Evolutionary conservation across 2,329 filamentous ascomycete genomes (phyloP).

Genomic region (Apiospora pterosperma): DNA sequence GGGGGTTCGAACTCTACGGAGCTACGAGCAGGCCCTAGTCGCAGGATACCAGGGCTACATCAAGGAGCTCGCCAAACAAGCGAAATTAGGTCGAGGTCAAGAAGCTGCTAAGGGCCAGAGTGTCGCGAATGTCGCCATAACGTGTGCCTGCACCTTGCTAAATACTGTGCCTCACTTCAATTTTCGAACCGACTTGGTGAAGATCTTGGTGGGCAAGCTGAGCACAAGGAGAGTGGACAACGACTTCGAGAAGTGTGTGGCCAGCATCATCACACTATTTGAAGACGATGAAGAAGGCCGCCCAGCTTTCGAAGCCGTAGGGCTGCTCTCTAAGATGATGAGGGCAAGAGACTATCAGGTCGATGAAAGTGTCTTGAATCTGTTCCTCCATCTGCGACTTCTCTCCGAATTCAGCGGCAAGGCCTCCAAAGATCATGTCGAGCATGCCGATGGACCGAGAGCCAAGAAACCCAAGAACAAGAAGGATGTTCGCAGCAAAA

Average conservation of each 20-base stretch:
- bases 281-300: constrained; percentile 85
- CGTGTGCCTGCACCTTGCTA: constrained; percentile 79
- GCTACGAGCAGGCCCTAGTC: constrained; percentile 85
- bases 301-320: constrained; percentile 81
- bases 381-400: constrained; percentile 84
- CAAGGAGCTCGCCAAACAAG: constrained; percentile 66
- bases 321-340: constrained; percentile 91
- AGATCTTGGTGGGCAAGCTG: constrained; percentile 81
- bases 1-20: constrained; percentile 77
- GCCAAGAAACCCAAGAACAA: constrained; percentile 68
- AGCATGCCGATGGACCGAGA: constrained; percentile 36
- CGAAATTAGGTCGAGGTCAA: constrained; percentile 48
- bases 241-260: constrained; percentile 73
- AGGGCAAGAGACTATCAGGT: constrained; percentile 79
- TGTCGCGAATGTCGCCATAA: constrained; percentile 73
- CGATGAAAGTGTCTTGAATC: constrained; percentile 82
- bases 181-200: constrained; percentile 82
- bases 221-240: constrained; percentile 68
- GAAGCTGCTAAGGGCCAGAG: constrained; percentile 38
- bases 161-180: constrained; percentile 93
- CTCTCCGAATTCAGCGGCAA: constrained; percentile 85
- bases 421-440: constrained; percentile 73
- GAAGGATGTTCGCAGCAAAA: constrained; percentile 85
- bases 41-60: constrained; percentile 83
- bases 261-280: constrained; percentile 79